Base-by-base conservation (phyloP, 2,329 filamentous ascomycete genomes). In the Neofusicoccum ribis region DNA sequence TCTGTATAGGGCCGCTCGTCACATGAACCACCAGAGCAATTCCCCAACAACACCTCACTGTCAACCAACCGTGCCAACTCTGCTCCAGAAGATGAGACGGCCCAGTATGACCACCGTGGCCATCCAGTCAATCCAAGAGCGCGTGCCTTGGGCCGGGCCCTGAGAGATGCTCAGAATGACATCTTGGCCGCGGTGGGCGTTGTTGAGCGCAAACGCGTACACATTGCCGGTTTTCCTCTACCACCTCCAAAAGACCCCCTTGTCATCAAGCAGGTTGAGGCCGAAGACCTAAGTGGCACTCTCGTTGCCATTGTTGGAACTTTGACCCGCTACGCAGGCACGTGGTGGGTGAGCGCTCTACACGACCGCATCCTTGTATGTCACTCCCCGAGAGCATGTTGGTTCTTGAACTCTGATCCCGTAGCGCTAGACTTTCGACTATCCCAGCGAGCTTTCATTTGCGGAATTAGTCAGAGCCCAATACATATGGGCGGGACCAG, bases 101-200 rank as follows among this genome's bases (percentile, higher is more conserved):
- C 68, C 46, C 72, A 77, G 43, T 83, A 82, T 65, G 79, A 83
- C 67, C 71, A 76, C 44, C 78, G 78, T 66, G 81, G 80, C 17
- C 77, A 78, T 46, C 80, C 81, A 3, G 71, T 78, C 69, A 82
- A 81, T 60, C 76, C 78, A 11, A 70, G 72, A 41, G 77, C 78
- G 11, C 77, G 76, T 34, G 72, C 74, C 5, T 75, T 78, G 62
- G 79, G 78, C 39, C 73, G 78, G 39, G 73, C 72, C 34, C 72
- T 81, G 43, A 74, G 81, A 60, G 75, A 77, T 61, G 81, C 81
- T 7, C 79, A 82, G 64, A 84, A 84, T 51, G 80, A 82, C 67
- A 77, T 82, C 1, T 74, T 83, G 5, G 79, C 77, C 20, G 77
- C 81, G 0, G 79, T 83, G 9, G 81, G 81, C 20, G 80, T 83